Percentiles rank a stretch among this genome's conserved stretches.
phyloP scores from a whole-genome alignment of 2,329 filamentous ascomycete genomes.

The Metarhizium brunneum region DNA sequence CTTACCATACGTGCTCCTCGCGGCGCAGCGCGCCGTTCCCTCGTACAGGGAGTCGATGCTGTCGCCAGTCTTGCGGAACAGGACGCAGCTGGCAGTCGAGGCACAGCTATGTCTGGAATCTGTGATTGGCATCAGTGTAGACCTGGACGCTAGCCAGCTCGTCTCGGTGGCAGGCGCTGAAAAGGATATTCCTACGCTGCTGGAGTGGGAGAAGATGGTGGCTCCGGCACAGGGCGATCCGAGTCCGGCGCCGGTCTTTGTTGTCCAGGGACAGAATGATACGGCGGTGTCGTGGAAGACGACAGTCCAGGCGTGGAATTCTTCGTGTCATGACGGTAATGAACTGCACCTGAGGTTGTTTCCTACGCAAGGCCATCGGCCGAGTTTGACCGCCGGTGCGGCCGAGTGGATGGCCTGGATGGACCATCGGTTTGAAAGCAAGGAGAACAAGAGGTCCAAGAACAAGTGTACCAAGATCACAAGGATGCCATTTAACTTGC shows the following conservation, averaged over 20 bases:
- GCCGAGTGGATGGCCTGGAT: neutral
- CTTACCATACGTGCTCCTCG: constrained; percentile 4
- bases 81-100: constrained; percentile 1
- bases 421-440: neutral
- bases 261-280: neutral
- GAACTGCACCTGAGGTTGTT: neutral
- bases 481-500: neutral
- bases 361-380: neutral
- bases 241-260: neutral
- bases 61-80: constrained; percentile 1
- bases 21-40: constrained; percentile 1
- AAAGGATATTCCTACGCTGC: neutral
- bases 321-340: neutral
- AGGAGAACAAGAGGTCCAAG: neutral
- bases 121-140: constrained; percentile 1
- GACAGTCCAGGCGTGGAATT: neutral
- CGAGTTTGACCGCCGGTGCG: neutral
- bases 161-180: neutral
- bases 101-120: constrained; percentile 4
- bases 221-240: neutral
- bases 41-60: constrained; percentile 4
- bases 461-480: neutral
- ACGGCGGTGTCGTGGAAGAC: neutral
- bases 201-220: constrained; percentile 1
- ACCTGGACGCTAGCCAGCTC: neutral